Base-by-base conservation (phyloP, 2,329 filamentous ascomycete genomes). In the Venturia oleaginea region DNA sequence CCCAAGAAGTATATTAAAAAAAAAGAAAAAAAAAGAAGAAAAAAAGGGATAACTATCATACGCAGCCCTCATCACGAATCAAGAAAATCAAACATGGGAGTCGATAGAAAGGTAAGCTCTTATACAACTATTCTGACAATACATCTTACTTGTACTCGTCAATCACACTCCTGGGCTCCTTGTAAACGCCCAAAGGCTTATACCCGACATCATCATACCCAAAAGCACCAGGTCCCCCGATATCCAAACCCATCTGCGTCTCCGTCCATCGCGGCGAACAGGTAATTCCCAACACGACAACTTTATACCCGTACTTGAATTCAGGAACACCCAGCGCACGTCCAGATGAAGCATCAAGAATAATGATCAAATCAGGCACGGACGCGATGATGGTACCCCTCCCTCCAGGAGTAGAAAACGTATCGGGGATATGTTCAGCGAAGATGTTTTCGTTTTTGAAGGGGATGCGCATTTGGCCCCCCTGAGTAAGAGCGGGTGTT, bases 391-490 rank as follows among this genome's bases (percentile, higher is more conserved):
- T 75, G 27, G 73, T 74, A 61, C 76, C 75, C 46, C 72, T 74
- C 48, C 75, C 70, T 6, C 51, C 3, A 19, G 51, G 2, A n/a
- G n/a, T 22, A 13, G 51, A 22, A 30, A 3, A 3, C 68, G 69
- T 62, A 64, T 73, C 66, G 68, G 73, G 66, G 7, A 70, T 71
- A 48, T 76, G 73, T 65, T 76, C 72, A 0, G 83, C 86, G n/a
- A 82, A 83, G 55, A 90, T 86, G 69, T 89, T 90, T 70, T 90
- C 86, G 72, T 90, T 90, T 75, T 89, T 89, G 77, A 89, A 89
- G 0, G 86, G 86, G 60, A 90, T 86, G 70, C 83, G 86, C 70
- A 88, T 74, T 37, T 72, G 75, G 0, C 84, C 84, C 7, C 70
- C 72, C 30, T 54, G 70, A 66, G 71, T 81, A 75, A 73, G 67